phyloP scores from a whole-genome alignment of 345 rosid genomes.

The Hibiscus mutabilis region DNA sequence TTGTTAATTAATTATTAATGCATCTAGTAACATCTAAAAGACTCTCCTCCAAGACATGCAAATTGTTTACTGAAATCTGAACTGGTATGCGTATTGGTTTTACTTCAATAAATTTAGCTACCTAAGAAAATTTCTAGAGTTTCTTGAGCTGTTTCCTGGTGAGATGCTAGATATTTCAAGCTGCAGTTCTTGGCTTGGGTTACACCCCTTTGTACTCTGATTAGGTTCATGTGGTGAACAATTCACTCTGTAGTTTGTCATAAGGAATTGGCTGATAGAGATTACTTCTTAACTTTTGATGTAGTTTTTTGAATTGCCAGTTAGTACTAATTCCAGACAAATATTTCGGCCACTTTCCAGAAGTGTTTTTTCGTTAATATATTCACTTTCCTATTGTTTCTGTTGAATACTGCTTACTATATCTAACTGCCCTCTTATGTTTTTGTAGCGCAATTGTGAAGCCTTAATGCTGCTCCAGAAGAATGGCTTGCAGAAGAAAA shows the following conservation, averaged over 20 bases:
- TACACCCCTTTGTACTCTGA: background rate
- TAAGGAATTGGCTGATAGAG: background rate
- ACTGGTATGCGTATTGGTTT: background rate
- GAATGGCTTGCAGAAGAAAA: slow-evolving; percentile 81
- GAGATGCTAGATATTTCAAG: background rate
- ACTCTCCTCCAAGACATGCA: background rate
- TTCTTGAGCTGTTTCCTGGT: background rate
- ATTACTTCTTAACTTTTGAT: background rate
- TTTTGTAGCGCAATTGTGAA: slow-evolving; percentile 87
- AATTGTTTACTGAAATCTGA: background rate
- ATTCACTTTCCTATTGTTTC: background rate
- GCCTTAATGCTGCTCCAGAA: slow-evolving; percentile 93
- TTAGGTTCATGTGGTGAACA: background rate
- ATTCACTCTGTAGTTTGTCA: background rate
- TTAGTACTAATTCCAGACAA: background rate
- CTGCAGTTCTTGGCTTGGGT: background rate
- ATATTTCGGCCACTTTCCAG: background rate
- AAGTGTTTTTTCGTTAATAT: background rate
- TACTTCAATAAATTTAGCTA: background rate
- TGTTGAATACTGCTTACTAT: slow-evolving; percentile 2
- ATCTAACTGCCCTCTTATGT: slow-evolving; percentile 6
- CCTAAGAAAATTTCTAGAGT: background rate
- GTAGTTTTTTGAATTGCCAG: background rate
- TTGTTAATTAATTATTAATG: background rate
- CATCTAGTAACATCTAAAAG: background rate